phyloP scores from a whole-genome alignment of 2,329 filamentous ascomycete genomes.

The Paracoccidioides brasiliensis region DNA sequence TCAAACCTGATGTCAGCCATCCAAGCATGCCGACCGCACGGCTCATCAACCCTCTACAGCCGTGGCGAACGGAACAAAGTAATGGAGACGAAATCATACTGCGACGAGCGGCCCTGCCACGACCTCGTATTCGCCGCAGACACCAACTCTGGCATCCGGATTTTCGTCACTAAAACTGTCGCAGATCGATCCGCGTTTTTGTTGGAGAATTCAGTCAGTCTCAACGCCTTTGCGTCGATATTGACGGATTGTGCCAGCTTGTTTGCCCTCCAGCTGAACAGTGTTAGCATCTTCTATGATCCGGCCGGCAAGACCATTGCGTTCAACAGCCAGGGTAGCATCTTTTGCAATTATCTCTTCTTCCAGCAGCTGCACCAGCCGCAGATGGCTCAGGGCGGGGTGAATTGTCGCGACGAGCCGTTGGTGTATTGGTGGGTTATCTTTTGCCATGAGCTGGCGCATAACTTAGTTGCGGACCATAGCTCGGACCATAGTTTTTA shows the following conservation, averaged over 20 bases:
- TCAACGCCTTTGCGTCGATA: slow-evolving; percentile 57
- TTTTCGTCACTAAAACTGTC: slow-evolving; percentile 53
- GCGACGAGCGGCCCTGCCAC: slow-evolving; percentile 61
- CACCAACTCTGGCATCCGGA: slow-evolving; percentile 56
- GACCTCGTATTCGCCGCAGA: slow-evolving; percentile 60
- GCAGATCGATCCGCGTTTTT: slow-evolving; percentile 46
- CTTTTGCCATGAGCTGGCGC: slow-evolving; percentile 88
- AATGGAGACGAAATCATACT: slow-evolving; percentile 74
- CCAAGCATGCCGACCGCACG: slow-evolving; percentile 62
- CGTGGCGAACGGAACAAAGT: slow-evolving; percentile 59
- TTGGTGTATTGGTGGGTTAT: slow-evolving; percentile 87
- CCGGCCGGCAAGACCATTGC: slow-evolving; percentile 68
- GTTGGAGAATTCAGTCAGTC: slow-evolving; percentile 42
- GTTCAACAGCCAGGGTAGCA: slow-evolving; percentile 74
- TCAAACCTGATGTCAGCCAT: slow-evolving; percentile 58
- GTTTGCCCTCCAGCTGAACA: slow-evolving; percentile 55
- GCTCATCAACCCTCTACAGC: slow-evolving; percentile 59
- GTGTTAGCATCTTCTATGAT: slow-evolving; percentile 81
- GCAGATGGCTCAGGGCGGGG: slow-evolving; percentile 29
- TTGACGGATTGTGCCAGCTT: slow-evolving; percentile 57
- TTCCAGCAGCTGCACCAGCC: slow-evolving; percentile 64
- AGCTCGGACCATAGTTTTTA: slow-evolving; percentile 72
- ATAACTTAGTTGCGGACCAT: slow-evolving; percentile 75
- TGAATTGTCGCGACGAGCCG: slow-evolving; percentile 47
- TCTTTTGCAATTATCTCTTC: slow-evolving; percentile 90